Percentiles rank a stretch among this genome's conserved stretches.
phyloP scores from a whole-genome alignment of 257 asterid species.

The Primulina huaijiensis region DNA sequence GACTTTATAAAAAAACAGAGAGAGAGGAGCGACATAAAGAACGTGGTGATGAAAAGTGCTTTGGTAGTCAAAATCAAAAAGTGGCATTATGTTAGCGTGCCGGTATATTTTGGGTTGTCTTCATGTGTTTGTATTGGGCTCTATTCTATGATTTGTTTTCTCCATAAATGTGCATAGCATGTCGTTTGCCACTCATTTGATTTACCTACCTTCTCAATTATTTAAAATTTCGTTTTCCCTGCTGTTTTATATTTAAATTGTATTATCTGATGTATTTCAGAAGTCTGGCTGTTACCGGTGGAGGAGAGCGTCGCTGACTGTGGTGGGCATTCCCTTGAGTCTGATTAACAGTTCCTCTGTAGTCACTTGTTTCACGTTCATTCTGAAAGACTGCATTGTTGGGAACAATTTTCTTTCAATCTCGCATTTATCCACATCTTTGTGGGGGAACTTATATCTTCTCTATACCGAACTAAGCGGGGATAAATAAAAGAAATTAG shows the following conservation, averaged over 20 bases:
- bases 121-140: not conserved
- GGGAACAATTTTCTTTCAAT: slow-evolving; percentile 10
- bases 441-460: slow-evolving; percentile 13
- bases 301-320: slow-evolving; percentile 37
- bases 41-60: not conserved
- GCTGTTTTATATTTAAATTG: slow-evolving; percentile 1
- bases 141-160: not conserved
- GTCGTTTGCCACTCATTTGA: not conserved
- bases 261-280: slow-evolving; percentile 34
- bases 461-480: not conserved
- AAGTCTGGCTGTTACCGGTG: slow-evolving; percentile 41
- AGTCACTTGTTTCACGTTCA: slow-evolving; percentile 19
- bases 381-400: slow-evolving; percentile 18
- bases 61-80: not conserved
- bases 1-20: not conserved
- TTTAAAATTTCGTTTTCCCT: not conserved
- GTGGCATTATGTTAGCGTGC: not conserved
- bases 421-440: not conserved
- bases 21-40: not conserved
- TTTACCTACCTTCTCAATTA: not conserved
- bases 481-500: not conserved
- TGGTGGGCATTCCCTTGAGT: slow-evolving; percentile 16
- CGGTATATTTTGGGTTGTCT: not conserved
- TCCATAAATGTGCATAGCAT: not conserved
- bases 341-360: slow-evolving; percentile 16